Evolutionary conservation across 1,284 basidiomycete species (phyloP).

Genomic region (Leccinum insolens): DNA sequence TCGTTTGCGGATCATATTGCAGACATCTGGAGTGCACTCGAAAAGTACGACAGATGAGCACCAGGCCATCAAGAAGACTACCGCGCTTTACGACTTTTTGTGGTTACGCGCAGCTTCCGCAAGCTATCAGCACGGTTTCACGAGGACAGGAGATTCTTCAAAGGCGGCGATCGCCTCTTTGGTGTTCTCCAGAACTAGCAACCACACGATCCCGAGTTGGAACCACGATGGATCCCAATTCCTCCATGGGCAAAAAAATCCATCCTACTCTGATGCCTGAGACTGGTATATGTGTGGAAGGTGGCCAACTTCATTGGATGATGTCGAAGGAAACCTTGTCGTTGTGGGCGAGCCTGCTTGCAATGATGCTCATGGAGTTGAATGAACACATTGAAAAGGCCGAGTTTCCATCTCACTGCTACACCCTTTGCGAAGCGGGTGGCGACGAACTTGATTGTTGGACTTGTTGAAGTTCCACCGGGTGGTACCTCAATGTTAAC

Average conservation of each 20-base stretch:
- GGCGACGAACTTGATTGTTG: not conserved
- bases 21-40: too few species aligned
- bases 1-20: too few species aligned
- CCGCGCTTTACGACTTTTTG: too few species aligned
- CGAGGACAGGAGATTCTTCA: not conserved
- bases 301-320: not conserved
- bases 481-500: not conserved
- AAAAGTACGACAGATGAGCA: too few species aligned
- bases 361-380: not conserved
- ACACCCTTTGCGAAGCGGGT: not conserved
- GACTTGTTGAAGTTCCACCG: not conserved
- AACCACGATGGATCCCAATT: not conserved
- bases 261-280: not conserved
- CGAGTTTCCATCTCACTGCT: not conserved
- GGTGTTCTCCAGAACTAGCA: not conserved
- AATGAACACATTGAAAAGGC: not conserved
- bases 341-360: not conserved
- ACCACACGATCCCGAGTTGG: not conserved
- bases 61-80: too few species aligned
- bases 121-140: too few species aligned
- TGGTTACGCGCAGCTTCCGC: too few species aligned
- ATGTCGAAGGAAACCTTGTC: not conserved
- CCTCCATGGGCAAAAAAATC: not conserved
- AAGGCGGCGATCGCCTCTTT: not conserved
- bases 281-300: not conserved